Percentiles rank a stretch among this genome's conserved stretches.
Evolutionary conservation across 1,284 basidiomycete genomes (phyloP).

Genomic region (Leccinum fuscescens): DNA sequence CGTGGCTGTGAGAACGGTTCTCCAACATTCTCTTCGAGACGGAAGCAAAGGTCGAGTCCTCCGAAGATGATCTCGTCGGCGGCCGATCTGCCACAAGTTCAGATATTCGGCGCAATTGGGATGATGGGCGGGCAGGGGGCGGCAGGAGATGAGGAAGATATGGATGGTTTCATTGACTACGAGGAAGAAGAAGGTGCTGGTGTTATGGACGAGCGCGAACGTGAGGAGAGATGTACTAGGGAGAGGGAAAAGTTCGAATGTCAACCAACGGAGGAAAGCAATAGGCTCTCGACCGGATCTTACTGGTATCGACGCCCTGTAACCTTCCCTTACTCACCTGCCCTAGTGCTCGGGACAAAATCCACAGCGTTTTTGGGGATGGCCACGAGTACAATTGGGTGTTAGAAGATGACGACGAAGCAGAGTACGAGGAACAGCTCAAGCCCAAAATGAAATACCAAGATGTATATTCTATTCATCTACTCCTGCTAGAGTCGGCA

Average conservation of each 20-base stretch:
- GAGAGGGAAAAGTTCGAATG: slow-evolving; percentile 65
- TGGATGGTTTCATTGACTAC: slow-evolving; percentile 91
- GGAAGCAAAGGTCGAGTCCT: slow-evolving; percentile 57
- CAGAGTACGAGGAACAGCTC: slow-evolving; percentile 51
- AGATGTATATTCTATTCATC: slow-evolving; percentile 62
- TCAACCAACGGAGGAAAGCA: slow-evolving; percentile 52
- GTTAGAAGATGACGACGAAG: slow-evolving; percentile 73
- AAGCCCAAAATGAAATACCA: slow-evolving; percentile 84
- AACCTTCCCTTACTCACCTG: slow-evolving; percentile 20
- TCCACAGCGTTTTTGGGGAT: slow-evolving; percentile 69
- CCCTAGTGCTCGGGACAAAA: slow-evolving; percentile 91
- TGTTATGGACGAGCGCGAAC: slow-evolving; percentile 69
- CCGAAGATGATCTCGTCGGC: slow-evolving; percentile 70
- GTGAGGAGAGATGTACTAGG: slow-evolving; percentile 63
- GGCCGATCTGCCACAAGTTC: slow-evolving; percentile 51
- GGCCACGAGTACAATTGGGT: slow-evolving; percentile 84
- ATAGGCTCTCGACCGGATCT: slow-evolving; percentile 71
- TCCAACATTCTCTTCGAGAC: slow-evolving; percentile 63
- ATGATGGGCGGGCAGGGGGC: slow-evolving; percentile 66
- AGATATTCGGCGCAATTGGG: slow-evolving; percentile 81
- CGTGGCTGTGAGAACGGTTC: slow-evolving; percentile 69
- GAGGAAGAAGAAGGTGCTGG: slow-evolving; percentile 77
- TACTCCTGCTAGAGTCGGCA: slow-evolving; percentile 11
- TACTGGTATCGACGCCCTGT: slow-evolving; percentile 69
- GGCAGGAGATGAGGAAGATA: slow-evolving; percentile 70